Conservation (phyloP, 208 protist species). For the Trypanosoma avium region DNA sequence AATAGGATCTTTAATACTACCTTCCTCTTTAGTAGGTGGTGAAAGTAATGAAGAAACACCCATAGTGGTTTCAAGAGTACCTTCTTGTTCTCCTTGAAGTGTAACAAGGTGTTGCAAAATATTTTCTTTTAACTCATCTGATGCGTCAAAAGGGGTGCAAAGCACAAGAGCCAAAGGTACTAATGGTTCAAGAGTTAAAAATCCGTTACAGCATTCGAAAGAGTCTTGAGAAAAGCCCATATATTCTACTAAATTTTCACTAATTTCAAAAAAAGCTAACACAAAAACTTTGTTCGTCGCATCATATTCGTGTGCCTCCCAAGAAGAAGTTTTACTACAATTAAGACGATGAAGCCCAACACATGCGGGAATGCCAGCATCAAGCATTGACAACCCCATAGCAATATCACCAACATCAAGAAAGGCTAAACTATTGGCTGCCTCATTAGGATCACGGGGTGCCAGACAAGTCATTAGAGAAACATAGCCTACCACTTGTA, state of each 20-base stretch:
- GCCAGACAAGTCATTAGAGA: slow-evolving; percentile 77
- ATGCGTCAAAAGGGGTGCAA: slow-evolving; percentile 43
- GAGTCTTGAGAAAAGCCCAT: slow-evolving; percentile 10
- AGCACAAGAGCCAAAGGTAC: slow-evolving; percentile 79
- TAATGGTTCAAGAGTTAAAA: slow-evolving; percentile 59
- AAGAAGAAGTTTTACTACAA: slow-evolving; percentile 31
- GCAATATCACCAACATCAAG: slow-evolving; percentile 77
- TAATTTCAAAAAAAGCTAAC: slow-evolving; percentile 73
- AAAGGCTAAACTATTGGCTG: slow-evolving; percentile 48
- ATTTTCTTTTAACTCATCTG: slow-evolving; percentile 57
- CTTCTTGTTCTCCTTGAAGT: slow-evolving; percentile 71
- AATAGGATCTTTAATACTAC: background rate
- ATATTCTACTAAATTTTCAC: slow-evolving; percentile 39
- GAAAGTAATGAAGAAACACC: background rate
- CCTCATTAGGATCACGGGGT: slow-evolving; percentile 33
- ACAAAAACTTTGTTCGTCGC: slow-evolving; percentile 49
- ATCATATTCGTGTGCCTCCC: slow-evolving; percentile 61
- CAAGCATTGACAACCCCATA: slow-evolving; percentile 80
- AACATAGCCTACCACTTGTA: slow-evolving; percentile 85
- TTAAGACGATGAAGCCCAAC: slow-evolving; percentile 62
- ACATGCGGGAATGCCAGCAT: slow-evolving; percentile 77
- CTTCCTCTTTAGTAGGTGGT: background rate
- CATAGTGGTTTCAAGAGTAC: slow-evolving; percentile 27
- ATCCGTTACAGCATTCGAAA: slow-evolving; percentile 67
- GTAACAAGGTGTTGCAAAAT: slow-evolving; percentile 72